Evolutionary conservation across 2,329 filamentous ascomycete genomes (phyloP), one percentile per base, ranked within the genome.

Genomic region (Fusarium fujikuroi): DNA sequence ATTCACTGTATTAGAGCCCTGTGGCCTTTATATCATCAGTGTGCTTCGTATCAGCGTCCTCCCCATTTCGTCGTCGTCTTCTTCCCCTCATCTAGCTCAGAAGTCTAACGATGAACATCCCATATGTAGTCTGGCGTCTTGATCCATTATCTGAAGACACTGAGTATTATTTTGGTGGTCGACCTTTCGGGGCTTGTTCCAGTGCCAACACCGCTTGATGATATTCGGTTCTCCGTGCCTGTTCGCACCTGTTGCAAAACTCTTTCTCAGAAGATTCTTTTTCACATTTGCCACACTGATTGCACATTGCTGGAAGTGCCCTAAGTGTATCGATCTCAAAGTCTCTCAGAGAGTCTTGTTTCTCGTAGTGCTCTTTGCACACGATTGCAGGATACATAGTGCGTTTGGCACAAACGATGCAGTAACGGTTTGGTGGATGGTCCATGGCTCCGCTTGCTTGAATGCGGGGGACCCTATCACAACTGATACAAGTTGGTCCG

Each of bases 281-380:
- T 30, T n/a, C 19, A 0, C 0, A 19, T 10, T 28, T 30, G 14
- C 14, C 25, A 15, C 25, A 30, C 25, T 47, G 0, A n/a, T 16
- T 8, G 9, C 44, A n/a, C 25, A 47, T 47, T 8, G 0, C 16
- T 12, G 19, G 19, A 6, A 8, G 9, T 30, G 4, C 9, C 25
- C 9, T 11, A 6, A n/a, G 14, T 23, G 3, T 10, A 23, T 15
- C 18, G n/a, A 21, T 36, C 32, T 36, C 16, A 21, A 8, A 19
- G 3, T 25, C 11, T 2, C 16, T 19, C 3, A 36, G 4, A 52
- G 12, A 25, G 4, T 21, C 32, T 36, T 34, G 5, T 15, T 36
- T 21, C 18, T 36, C 16, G 14, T 15, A 4, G 2, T 21, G n/a
- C 6, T 34, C 32, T 21, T 19, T 7, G 3, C 49, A 37, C 6